Evolutionary conservation across 2,329 filamentous ascomycete species (phyloP).

Genomic region (Parascedosporium putredinis): DNA sequence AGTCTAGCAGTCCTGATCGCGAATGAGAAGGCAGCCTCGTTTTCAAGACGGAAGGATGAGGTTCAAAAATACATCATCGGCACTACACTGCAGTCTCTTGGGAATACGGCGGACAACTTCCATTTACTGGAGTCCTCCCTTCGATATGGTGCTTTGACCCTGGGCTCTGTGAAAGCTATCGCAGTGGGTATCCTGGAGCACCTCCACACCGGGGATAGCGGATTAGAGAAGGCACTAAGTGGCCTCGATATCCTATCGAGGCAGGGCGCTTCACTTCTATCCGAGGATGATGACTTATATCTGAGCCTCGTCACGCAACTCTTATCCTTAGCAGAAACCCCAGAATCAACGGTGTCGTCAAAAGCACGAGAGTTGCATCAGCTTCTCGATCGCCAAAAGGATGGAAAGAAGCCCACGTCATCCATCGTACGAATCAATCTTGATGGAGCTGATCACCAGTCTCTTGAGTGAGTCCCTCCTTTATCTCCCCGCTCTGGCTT

Average conservation of each 20-base stretch:
- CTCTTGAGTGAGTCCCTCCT: conserved; percentile 34
- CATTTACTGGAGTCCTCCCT: conserved; percentile 39
- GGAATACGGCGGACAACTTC: conserved; percentile 25
- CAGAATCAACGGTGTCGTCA: conserved; percentile 26
- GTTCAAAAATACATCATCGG: conserved; percentile 39
- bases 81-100: conserved; percentile 27
- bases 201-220: conserved; percentile 19
- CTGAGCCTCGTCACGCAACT: conserved; percentile 41
- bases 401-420: conserved; percentile 33
- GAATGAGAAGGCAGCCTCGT: conserved; percentile 24
- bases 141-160: conserved; percentile 28
- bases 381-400: conserved; percentile 25
- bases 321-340: conserved; percentile 41
- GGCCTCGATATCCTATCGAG: conserved; percentile 38
- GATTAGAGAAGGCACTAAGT: conserved; percentile 24
- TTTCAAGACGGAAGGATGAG: conserved; percentile 26
- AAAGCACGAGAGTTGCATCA: conserved; percentile 30
- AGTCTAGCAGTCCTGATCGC: conserved; percentile 37
- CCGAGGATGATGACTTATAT: conserved; percentile 32
- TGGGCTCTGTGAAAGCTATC: conserved; percentile 23
- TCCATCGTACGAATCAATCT: conserved; percentile 46
- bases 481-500: neutral
- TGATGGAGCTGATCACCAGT: conserved; percentile 35
- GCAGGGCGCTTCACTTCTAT: conserved; percentile 32
- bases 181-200: conserved; percentile 23